phyloP scores from a whole-genome alignment of 176 grass and related monocot genomes.

The Ensete glaucum region DNA sequence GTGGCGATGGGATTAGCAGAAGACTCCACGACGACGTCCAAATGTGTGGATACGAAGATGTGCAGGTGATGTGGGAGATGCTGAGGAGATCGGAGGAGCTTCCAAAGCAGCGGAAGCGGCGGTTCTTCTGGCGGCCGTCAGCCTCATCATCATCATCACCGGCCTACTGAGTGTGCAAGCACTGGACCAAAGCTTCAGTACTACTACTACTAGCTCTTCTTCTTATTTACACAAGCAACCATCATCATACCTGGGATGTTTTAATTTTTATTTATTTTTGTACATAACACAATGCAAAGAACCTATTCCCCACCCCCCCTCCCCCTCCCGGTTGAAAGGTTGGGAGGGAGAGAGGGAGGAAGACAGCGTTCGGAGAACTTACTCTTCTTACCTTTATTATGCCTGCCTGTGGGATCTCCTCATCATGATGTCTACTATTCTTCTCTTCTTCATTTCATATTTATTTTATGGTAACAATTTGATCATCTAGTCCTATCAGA shows the following conservation, averaged over 20 bases:
- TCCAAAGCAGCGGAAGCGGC: conserved; percentile 19
- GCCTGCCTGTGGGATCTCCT: neutral
- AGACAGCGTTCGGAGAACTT: conserved; percentile 3
- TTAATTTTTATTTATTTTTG: too few species aligned
- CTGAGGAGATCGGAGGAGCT: conserved; percentile 55
- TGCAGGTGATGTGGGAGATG: conserved; percentile 92
- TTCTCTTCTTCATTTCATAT: neutral
- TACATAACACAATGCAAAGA: neutral
- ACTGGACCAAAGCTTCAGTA: neutral
- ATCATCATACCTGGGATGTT: too few species aligned
- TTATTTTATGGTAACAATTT: neutral
- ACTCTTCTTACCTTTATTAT: neutral
- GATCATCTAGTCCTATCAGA: too few species aligned
- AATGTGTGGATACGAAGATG: conserved; percentile 81
- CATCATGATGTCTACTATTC: neutral
- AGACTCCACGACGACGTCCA: conserved; percentile 81
- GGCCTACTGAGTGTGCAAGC: neutral
- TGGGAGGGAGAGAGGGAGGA: neutral
- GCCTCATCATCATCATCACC: conserved; percentile 2
- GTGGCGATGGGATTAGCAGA: conserved; percentile 54
- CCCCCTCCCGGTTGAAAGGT: too few species aligned
- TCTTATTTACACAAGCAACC: too few species aligned
- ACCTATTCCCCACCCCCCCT: too few species aligned
- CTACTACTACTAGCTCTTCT: too few species aligned
- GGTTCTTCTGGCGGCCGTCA: conserved; percentile 10